Evolutionary conservation across 192 early-diverging fungal genomes (phyloP), one percentile per base, ranked within the genome.

Genomic region (Linnemannia hyalina): DNA sequence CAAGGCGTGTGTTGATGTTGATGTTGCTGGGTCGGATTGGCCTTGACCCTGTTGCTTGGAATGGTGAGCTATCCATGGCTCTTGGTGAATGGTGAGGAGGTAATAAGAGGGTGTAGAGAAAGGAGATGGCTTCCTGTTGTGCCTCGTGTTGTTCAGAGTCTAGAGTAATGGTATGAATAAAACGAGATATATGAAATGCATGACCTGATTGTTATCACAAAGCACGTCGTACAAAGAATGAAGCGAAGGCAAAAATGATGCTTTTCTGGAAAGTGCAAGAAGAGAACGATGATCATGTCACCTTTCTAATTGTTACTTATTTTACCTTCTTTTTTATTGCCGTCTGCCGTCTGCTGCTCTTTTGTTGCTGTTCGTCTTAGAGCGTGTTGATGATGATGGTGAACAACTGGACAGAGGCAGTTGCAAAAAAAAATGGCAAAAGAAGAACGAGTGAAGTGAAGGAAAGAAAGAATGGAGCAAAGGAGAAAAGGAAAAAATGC

Each of bases 241-340:
- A 65, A 22, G 49, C n/a, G n/a, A 65, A 0, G 23, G 23, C 4
- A 55, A 55, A 32, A 26, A 29, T 29, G 60, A 13, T 65, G 60
- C 29, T 15, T 65, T 65, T 65, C 60, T 65, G 11, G 10, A 44
- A 4, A 8, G 70, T 0, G 54, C 70, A 70, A 35, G 49, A 46
- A n/a, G 18, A 5, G 49, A 69, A 40, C 57, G 10, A 47, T 65
- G 55, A 35, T 70, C 70, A 80, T 80, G 35, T 23, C 70, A n/a
- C 16, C 32, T 52, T 22, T 46, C 44, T 46, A 46, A 46, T 4
- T 52, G 49, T 52, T 52, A 2, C 18, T 22, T 52, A 52, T 52
- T 46, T 20, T 52, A 52, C 49, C 49, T 52, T 52, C 4, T 65
- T 13, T 29, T 29, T 29, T 26, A 8, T 65, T 65, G 55, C 16